A percentile compares a stretch with the other conserved stretches of the same genome.
phyloP scores from a whole-genome alignment of 2,329 filamentous ascomycete genomes.

The Ceratocystis lukuohia region DNA sequence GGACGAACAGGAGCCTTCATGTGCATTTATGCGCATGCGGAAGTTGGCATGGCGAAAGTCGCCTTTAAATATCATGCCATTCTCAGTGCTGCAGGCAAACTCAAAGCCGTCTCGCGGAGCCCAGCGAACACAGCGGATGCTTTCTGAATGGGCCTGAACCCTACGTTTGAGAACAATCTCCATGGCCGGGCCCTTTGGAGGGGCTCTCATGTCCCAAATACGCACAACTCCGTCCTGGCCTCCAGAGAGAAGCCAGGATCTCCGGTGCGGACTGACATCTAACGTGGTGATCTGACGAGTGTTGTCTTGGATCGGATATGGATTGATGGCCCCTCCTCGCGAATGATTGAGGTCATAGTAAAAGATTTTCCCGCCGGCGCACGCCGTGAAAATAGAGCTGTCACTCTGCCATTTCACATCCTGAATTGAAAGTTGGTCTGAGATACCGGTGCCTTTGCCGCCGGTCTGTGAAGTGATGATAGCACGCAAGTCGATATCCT shows the following conservation, averaged over 20 bases:
- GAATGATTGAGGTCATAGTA: constrained; percentile 46
- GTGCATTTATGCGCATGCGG: constrained; percentile 45
- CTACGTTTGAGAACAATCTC: constrained; percentile 36
- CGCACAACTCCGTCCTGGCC: constrained; percentile 52
- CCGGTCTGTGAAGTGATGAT: constrained; percentile 39
- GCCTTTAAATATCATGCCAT: constrained; percentile 50
- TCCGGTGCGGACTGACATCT: constrained; percentile 47
- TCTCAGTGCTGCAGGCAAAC: constrained; percentile 52
- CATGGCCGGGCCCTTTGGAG: constrained; percentile 34
- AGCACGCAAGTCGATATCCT: constrained; percentile 45
- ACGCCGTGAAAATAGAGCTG: constrained; percentile 47
- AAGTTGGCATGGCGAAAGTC: constrained; percentile 45
- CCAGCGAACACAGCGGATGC: constrained; percentile 51
- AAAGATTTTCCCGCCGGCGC: constrained; percentile 51
- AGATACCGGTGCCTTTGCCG: constrained; percentile 26
- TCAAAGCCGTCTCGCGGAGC: constrained; percentile 47
- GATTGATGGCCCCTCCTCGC: constrained; percentile 32
- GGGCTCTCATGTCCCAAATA: constrained; percentile 44
- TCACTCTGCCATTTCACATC: constrained; percentile 47
- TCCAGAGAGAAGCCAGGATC: constrained; percentile 45
- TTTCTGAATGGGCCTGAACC: constrained; percentile 41
- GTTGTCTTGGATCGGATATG: constrained; percentile 46
- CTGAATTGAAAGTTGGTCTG: constrained; percentile 49
- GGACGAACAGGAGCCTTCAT: constrained; percentile 45
- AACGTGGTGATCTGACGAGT: constrained; percentile 50